phyloP scores from a whole-genome alignment of 1,284 basidiomycete genomes.

The Peniophora sp. region DNA sequence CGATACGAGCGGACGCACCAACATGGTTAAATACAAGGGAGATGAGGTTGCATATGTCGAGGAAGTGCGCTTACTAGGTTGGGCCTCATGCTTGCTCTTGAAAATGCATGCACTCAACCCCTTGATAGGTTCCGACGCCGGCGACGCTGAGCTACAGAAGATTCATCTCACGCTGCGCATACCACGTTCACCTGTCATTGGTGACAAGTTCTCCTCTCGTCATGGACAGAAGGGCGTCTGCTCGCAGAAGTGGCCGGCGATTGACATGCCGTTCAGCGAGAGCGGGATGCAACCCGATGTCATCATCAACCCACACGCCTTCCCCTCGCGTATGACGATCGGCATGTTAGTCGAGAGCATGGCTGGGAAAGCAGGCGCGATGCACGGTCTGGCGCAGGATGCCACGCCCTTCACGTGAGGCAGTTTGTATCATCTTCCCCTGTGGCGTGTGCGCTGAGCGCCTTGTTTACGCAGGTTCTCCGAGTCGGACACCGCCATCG shows the following conservation, averaged over 20 bases:
- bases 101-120: background rate
- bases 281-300: slow-evolving; percentile 99
- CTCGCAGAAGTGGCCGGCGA: slow-evolving; percentile 96
- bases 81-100: background rate
- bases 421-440: background rate
- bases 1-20: slow-evolving; percentile 78
- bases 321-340: slow-evolving; percentile 99
- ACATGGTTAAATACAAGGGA: slow-evolving; percentile 93
- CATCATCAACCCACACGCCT: slow-evolving; percentile 99
- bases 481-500: slow-evolving; percentile 91
- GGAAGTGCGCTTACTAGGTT: slow-evolving; percentile 86
- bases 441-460: background rate
- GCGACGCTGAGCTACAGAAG: slow-evolving; percentile 87
- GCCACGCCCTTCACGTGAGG: slow-evolving; percentile 92
- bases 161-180: slow-evolving; percentile 92
- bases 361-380: slow-evolving; percentile 96
- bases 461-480: slow-evolving; percentile 66
- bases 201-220: slow-evolving; percentile 98
- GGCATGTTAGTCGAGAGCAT: slow-evolving; percentile 99
- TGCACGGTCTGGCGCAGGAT: slow-evolving; percentile 98
- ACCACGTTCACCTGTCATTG: slow-evolving; percentile 93
- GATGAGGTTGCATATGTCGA: slow-evolving; percentile 91
- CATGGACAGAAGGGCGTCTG: slow-evolving; percentile 99
- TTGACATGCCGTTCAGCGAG: slow-evolving; percentile 99
- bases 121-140: slow-evolving; percentile 68